Conservation (phyloP, 257 asterid genomes). For the Sherardia arvensis region DNA sequence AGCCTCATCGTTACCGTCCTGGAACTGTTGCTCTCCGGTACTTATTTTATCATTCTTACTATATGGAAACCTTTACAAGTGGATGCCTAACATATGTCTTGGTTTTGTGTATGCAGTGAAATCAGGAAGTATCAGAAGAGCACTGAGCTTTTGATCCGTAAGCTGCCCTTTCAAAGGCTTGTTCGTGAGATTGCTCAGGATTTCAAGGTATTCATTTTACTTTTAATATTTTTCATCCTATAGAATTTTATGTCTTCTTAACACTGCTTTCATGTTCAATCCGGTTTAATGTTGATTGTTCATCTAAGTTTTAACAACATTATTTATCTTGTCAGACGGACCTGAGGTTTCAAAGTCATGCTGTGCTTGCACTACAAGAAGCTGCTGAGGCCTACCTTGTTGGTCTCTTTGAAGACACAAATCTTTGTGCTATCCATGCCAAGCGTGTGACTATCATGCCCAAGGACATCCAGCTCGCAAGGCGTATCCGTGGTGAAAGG, state of each 20-base stretch:
- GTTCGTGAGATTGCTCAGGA: slow-evolving; percentile 22
- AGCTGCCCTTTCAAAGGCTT: slow-evolving; percentile 15
- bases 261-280: background rate
- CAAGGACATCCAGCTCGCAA: slow-evolving; percentile 17
- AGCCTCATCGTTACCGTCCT: slow-evolving; percentile 13
- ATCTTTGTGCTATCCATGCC: slow-evolving; percentile 17
- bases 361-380: slow-evolving; percentile 22
- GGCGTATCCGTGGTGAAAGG: slow-evolving; percentile 17
- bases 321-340: slow-evolving; percentile 7
- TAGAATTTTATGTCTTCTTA: background rate
- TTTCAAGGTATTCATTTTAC: slow-evolving; percentile 13
- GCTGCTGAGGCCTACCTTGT: slow-evolving; percentile 19
- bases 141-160: slow-evolving; percentile 20
- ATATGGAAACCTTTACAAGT: background rate
- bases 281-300: background rate
- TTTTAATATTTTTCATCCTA: background rate
- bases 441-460: slow-evolving; percentile 18
- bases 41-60: background rate
- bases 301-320: background rate
- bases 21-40: slow-evolving; percentile 15
- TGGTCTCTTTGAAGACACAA: slow-evolving; percentile 20
- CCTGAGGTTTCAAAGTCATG: slow-evolving; percentile 20
- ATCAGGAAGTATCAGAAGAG: slow-evolving; percentile 12
- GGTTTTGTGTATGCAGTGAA: slow-evolving; percentile 7
- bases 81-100: background rate